Evolutionary conservation across 78 protist genomes (phyloP).

Genomic region (Emiliania huxleyi): DNA sequence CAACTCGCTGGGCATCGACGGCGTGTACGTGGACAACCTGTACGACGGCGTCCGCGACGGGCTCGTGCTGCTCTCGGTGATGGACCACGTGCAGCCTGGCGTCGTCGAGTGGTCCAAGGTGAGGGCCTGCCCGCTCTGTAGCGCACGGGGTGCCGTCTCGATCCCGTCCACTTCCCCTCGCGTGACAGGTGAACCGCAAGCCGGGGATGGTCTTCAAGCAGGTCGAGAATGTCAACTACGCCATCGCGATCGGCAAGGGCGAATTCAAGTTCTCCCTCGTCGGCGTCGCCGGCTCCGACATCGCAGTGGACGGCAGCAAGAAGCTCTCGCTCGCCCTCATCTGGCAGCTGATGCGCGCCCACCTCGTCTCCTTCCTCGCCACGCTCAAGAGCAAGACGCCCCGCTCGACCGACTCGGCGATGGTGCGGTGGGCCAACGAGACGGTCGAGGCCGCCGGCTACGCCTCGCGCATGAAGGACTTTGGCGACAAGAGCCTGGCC

Average conservation of each 20-base stretch:
- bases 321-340: slow-evolving; percentile 74
- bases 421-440: slow-evolving; percentile 48
- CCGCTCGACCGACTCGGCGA: slow-evolving; percentile 55
- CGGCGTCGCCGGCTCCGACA: slow-evolving; percentile 81
- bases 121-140: too few species aligned
- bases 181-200: slow-evolving; percentile 39
- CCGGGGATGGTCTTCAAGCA: slow-evolving; percentile 64
- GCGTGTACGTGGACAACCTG: slow-evolving; percentile 53
- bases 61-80: slow-evolving; percentile 52
- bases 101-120: slow-evolving; percentile 44
- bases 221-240: slow-evolving; percentile 84
- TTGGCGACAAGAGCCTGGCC: slow-evolving; percentile 66
- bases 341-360: slow-evolving; percentile 86
- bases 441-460: not conserved
- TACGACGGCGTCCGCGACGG: slow-evolving; percentile 70
- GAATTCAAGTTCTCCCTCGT: slow-evolving; percentile 67
- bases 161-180: too few species aligned
- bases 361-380: slow-evolving; percentile 45
- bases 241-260: slow-evolving; percentile 64
- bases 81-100: slow-evolving; percentile 68
- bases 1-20: slow-evolving; percentile 63
- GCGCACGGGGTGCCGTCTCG: too few species aligned
- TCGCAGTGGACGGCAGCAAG: slow-evolving; percentile 79
- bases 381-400: not conserved
- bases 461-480: slow-evolving; percentile 15